phyloP scores from a whole-genome alignment of 306 rosid species.

The Betula pendula region DNA sequence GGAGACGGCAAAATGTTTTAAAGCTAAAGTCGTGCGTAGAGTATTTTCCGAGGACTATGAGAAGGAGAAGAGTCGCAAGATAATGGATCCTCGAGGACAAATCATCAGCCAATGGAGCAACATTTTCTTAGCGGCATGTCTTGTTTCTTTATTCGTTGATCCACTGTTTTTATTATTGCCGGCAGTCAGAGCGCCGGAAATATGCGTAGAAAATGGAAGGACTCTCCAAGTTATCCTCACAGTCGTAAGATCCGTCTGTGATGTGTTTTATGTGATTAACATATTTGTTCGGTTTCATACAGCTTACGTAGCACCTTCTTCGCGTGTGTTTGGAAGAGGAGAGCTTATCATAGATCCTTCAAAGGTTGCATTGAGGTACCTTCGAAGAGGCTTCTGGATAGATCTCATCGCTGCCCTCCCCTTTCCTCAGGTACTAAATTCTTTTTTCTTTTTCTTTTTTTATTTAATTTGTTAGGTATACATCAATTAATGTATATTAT shows the following conservation, averaged over 20 bases:
- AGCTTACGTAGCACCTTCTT: no score
- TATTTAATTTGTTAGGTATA: neutral
- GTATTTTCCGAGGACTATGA: slow-evolving; percentile 60
- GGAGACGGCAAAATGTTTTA: slow-evolving; percentile 37
- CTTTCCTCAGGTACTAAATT: slow-evolving; percentile 49
- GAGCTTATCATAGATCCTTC: no score
- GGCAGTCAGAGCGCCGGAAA: slow-evolving; percentile 25
- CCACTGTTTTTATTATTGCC: slow-evolving; percentile 56
- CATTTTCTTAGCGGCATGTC: slow-evolving; percentile 46
- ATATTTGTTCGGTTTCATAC: no score
- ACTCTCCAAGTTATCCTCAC: slow-evolving; percentile 39
- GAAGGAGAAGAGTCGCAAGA: slow-evolving; percentile 36
- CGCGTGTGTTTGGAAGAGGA: no score
- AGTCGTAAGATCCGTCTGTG: no score
- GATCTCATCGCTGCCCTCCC: slow-evolving; percentile 56
- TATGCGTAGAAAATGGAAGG: slow-evolving; percentile 47
- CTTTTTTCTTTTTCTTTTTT: no score
- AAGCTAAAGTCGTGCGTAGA: slow-evolving; percentile 45
- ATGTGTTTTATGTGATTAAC: no score
- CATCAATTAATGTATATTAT: no score
- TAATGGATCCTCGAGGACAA: slow-evolving; percentile 56
- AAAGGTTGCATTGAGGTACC: no score
- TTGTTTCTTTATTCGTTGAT: slow-evolving; percentile 53
- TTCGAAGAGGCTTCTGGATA: slow-evolving; percentile 46
- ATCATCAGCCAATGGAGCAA: slow-evolving; percentile 46